phyloP scores from a whole-genome alignment of 495 filamentous ascomycete species.

The Hypomontagnella monticulosa region DNA sequence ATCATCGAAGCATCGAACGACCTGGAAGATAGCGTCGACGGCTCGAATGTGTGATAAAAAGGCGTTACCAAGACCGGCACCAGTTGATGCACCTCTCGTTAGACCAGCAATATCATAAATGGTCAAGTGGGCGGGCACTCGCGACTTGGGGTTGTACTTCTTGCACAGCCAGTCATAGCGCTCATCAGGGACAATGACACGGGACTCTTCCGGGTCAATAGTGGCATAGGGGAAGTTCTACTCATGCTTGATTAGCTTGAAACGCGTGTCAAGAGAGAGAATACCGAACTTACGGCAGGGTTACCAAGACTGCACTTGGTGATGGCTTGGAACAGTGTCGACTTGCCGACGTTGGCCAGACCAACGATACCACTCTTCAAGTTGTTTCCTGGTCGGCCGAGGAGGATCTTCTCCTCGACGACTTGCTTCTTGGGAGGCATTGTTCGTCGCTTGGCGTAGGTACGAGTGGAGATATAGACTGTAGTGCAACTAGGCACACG shows the following conservation, averaged over 20 bases:
- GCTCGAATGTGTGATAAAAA: slow-evolving; percentile 99
- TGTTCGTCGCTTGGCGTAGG: slow-evolving; percentile 64
- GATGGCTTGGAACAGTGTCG: slow-evolving; percentile 99
- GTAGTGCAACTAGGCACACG: slow-evolving; percentile 56
- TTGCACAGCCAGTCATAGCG: slow-evolving; percentile 95
- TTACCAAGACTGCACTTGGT: slow-evolving; percentile 98
- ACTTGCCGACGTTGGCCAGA: slow-evolving; percentile 99
- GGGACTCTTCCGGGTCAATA: slow-evolving; percentile 98
- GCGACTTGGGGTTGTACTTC: slow-evolving; percentile 96
- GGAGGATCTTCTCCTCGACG: slow-evolving; percentile 78
- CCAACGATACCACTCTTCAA: slow-evolving; percentile 99
- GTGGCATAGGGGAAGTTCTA: slow-evolving; percentile 99
- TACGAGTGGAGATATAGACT: slow-evolving; percentile 57
- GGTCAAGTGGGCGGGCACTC: slow-evolving; percentile 95
- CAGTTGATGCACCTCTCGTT: slow-evolving; percentile 94
- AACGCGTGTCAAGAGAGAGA: slow-evolving; percentile 19
- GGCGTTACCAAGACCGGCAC: slow-evolving; percentile 95
- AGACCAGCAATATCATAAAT: slow-evolving; percentile 99
- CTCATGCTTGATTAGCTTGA: slow-evolving; percentile 25
- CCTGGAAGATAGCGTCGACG: slow-evolving; percentile 99
- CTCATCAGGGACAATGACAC: slow-evolving; percentile 96
- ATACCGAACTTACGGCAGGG: slow-evolving; percentile 74
- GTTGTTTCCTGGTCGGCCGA: slow-evolving; percentile 97
- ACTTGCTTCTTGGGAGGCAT: slow-evolving; percentile 84
- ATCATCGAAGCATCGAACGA: slow-evolving; percentile 98